Evolutionary conservation across 169 alveolate genomes (phyloP), one percentile per base, ranked within the genome.

Genomic region (Amoebophrya sp.): DNA sequence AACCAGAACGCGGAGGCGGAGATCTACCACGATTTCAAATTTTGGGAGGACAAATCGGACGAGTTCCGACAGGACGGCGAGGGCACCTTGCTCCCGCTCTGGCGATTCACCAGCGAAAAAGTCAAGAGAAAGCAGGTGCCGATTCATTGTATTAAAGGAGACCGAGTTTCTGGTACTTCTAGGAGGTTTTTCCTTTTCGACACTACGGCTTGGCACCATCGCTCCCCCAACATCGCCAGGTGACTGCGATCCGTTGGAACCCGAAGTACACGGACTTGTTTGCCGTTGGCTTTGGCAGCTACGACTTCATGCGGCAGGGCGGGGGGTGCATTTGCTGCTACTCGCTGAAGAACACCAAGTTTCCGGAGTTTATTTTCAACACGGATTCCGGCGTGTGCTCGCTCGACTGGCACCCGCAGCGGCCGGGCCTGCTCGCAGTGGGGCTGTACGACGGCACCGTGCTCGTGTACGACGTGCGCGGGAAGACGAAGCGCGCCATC

Each of bases 391-490:
- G 98, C 13, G 99, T 97, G 23, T 95, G 97, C 97, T 96, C 98
- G 91, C 92, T 97, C 39, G 98, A 97, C 94, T 97, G 97, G 96
- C 98, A 97, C 89, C 98, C 98, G 0, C 93, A 93, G 40, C 95
- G 94, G 90, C 97, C 98, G 48, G 97, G 98, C 38, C 95, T 97
- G 40, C 94, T 97, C 45, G 98, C 98, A 1, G 98, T 97, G 31
- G 99, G 99, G 34, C 96, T 97, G 88, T 97, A 97, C 93, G 99
- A 97, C 93, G 99, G 99, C 69, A 97, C 98, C 26, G 99, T 97
- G 7, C 91, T 97, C 89, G 99, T 97, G 50, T 96, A 94, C 89
- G 98, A 97, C 93, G 97, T 97, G 18, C 95, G 97, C 67, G 95
- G 95, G 34, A 95, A 96, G 92, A 95, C 95, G 90, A 95, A 96